These are phyloP conservation scores for Brassica juncea DNA, from an alignment of 345 rosid species.

Conservation along the genomic window DNA sequence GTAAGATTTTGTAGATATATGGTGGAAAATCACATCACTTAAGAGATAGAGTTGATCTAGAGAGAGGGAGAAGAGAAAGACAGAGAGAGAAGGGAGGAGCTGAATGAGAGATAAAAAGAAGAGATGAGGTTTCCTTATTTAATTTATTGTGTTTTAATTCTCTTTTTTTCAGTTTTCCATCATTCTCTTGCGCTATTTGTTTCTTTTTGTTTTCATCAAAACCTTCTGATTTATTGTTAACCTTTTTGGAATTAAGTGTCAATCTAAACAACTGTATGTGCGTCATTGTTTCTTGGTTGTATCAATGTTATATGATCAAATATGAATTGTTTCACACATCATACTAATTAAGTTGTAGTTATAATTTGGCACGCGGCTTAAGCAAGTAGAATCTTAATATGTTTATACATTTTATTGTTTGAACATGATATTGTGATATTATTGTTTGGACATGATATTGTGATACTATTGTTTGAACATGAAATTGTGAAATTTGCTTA, in stretches of 20 bases:
- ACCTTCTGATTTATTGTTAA: constrained; percentile 17
- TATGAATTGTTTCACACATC: neutral
- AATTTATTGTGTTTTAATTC: constrained; percentile 6
- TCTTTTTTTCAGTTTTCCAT: constrained; percentile 22
- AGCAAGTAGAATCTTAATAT: neutral
- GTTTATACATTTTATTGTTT: neutral
- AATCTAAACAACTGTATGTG: constrained; percentile 2
- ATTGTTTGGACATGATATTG: neutral
- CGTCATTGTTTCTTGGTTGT: constrained; percentile 25
- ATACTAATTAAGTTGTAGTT: neutral
- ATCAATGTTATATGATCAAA: constrained; percentile 11
- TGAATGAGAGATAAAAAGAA: constrained; percentile 38
- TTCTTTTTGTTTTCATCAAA: constrained; percentile 34
- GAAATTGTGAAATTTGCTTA: neutral
- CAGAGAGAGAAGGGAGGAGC: constrained; percentile 13
- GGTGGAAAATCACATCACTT: constrained; percentile 39
- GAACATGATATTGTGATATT: neutral
- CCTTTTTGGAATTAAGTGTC: constrained; percentile 36
- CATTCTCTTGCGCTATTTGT: constrained; percentile 25
- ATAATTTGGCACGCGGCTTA: neutral
- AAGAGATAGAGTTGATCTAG: constrained; percentile 26
- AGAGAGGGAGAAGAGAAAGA: constrained; percentile 15
- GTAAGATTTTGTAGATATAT: constrained; percentile 18
- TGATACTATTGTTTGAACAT: neutral
- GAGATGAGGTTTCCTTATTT: constrained; percentile 32